Evolutionary conservation across 2,329 filamentous ascomycete species (phyloP).

Genomic region (Epichloe sp.): DNA sequence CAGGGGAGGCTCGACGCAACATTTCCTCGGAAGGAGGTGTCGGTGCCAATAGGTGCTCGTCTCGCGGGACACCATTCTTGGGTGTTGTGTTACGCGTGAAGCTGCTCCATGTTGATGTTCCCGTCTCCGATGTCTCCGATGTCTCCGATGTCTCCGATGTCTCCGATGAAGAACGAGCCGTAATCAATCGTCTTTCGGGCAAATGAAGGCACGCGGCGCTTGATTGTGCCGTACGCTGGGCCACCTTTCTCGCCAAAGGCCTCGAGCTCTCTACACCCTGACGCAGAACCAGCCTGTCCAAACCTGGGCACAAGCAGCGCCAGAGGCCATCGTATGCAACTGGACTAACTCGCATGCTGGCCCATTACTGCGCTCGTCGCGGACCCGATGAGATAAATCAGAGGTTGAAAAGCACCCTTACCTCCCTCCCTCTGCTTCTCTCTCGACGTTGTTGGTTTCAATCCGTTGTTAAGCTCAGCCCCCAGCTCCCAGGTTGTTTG

Average conservation of each 20-base stretch:
- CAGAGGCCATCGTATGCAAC: constrained; percentile 45
- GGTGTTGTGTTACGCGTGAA: neutral
- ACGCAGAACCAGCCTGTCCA: constrained; percentile 27
- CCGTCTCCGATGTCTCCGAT: neutral
- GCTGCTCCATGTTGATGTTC: neutral
- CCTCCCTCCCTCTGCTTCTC: too few species aligned
- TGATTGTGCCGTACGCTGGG: constrained; percentile 2
- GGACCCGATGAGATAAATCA: too few species aligned
- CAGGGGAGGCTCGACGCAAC: constrained; percentile 9
- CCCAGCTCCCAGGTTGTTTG: neutral
- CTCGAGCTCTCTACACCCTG: constrained; percentile 16
- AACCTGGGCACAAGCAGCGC: constrained; percentile 48
- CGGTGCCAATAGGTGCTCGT: constrained; percentile 9
- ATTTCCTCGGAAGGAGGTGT: constrained; percentile 9
- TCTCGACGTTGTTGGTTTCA: too few species aligned
- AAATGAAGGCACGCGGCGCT: neutral
- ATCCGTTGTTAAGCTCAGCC: neutral
- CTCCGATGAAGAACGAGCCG: neutral
- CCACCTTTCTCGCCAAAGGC: neutral
- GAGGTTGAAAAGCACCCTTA: too few species aligned
- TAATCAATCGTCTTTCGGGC: neutral
- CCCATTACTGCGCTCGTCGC: neutral
- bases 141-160: neutral
- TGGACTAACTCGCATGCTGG: constrained; percentile 17
- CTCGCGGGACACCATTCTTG: neutral